Base-by-base conservation (phyloP, 352 stramenopile species). In the Paralagenidium karlingii region DNA sequence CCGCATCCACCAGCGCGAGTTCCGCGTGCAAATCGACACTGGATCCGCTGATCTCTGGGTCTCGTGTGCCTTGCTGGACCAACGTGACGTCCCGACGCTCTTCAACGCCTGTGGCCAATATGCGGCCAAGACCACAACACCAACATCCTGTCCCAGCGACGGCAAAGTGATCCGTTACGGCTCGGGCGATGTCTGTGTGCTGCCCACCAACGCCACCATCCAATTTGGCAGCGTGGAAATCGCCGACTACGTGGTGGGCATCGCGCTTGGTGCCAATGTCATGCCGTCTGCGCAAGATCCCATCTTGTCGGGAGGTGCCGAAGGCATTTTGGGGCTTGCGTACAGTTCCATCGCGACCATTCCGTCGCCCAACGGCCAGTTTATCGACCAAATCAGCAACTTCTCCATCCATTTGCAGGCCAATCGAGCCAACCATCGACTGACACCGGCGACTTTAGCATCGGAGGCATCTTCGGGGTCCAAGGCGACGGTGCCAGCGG, bases 1-100 rank as follows among this genome's bases (percentile, higher is more conserved):
- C 18, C 28, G 36, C n/a, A 53, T 88, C 28, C 53, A 63, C 34
- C 40, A 39, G 34, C 48, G 51, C 3, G 45, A 42, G 2, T 82
- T 67, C 54, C 47, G 54, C 0, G 60, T 87, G 40, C 58, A 74
- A 16, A 54, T 87, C 16, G 74, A 88, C 54, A 88, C 70, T 5
- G 75, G 75, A 33, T 88, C 75, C 31, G 80, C 75, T 11, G 70
- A 88, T 48, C 49, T 83, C 7, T 88, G 75, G 70, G 51, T 88
- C 45, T 75, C 68, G 12, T 88, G 74, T 45, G 63, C 63, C 32
- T 76, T 63, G 51, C 45, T 79, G 28, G 55, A 39, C 18, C 31
- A 47, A 31, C n/a, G n/a, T n/a, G n/a, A n/a, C n/a, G n/a, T n/a
- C n/a, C n/a, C n/a, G n/a, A n/a, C n/a, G n/a, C n/a, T n/a, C n/a